Conservation (phyloP, 805 yeast species). For the Metschnikowia koreensis region DNA sequence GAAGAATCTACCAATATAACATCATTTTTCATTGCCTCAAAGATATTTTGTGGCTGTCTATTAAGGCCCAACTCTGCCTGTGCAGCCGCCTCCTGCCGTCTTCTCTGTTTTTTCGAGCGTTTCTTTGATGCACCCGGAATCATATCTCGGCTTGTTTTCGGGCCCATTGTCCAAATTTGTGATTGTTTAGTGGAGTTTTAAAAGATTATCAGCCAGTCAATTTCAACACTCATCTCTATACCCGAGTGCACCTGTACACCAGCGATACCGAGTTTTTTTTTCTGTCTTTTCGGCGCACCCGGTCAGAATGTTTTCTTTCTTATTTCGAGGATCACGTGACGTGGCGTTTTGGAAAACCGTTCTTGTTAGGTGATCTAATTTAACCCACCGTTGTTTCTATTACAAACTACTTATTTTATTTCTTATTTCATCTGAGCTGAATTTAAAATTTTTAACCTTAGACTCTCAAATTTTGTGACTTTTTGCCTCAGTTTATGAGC, state of each 20-base stretch:
- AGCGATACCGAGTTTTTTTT: background rate
- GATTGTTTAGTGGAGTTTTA: background rate
- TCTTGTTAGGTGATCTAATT: no score
- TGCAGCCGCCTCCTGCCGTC: background rate
- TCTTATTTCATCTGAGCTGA: no score
- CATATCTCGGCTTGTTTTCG: background rate
- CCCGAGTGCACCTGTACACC: background rate
- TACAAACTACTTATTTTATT: no score
- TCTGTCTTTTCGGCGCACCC: no score
- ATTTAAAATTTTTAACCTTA: no score
- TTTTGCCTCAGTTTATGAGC: no score
- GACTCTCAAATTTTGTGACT: no score
- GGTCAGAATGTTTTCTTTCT: no score
- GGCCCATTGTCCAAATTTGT: background rate
- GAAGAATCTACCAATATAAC: constrained; percentile 33
- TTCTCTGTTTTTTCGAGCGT: background rate
- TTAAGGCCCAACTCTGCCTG: background rate
- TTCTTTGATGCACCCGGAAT: background rate
- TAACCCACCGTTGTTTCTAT: no score
- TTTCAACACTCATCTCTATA: background rate
- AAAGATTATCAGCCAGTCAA: background rate
- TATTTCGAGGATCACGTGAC: no score
- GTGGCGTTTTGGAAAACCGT: no score
- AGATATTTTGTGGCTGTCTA: background rate
- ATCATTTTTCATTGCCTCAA: constrained; percentile 14